These are phyloP conservation scores for Taphrina pruni DNA, from an alignment of 1,139 yeast species.

Conservation along the genomic window DNA sequence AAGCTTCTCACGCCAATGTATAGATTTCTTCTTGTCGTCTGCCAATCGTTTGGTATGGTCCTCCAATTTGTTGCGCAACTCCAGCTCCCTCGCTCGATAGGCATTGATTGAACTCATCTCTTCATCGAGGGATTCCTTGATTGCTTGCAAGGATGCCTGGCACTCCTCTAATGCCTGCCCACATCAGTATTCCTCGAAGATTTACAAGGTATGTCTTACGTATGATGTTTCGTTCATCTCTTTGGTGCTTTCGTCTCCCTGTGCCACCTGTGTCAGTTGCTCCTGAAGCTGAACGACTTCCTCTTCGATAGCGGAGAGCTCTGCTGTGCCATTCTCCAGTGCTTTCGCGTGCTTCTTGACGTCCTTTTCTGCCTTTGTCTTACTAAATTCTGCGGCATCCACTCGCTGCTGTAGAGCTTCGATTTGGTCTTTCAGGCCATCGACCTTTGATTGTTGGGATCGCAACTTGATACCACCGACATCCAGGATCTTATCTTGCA, in stretches of 20 bases:
- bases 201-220: slow-evolving; percentile 6
- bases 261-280: slow-evolving; percentile 45
- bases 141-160: slow-evolving; percentile 53
- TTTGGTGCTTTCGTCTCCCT: slow-evolving; percentile 38
- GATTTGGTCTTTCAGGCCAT: slow-evolving; percentile 70
- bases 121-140: slow-evolving; percentile 60
- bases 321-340: slow-evolving; percentile 55
- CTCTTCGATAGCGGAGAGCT: slow-evolving; percentile 50
- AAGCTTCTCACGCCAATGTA: slow-evolving; percentile 50
- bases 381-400: slow-evolving; percentile 65
- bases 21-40: slow-evolving; percentile 53
- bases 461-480: slow-evolving; percentile 90
- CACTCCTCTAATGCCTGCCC: slow-evolving; percentile 50
- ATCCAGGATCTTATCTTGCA: slow-evolving; percentile 82
- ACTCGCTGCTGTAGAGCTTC: slow-evolving; percentile 66
- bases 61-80: slow-evolving; percentile 68
- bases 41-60: slow-evolving; percentile 58
- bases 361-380: slow-evolving; percentile 72
- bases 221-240: slow-evolving; percentile 43
- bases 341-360: slow-evolving; percentile 61
- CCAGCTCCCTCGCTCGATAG: slow-evolving; percentile 72
- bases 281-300: slow-evolving; percentile 52
- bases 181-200: not conserved
- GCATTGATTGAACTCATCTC: slow-evolving; percentile 63
- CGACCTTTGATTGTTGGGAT: slow-evolving; percentile 80